phyloP scores from a whole-genome alignment of 1,284 basidiomycete species.

The Puccinia novopanici region DNA sequence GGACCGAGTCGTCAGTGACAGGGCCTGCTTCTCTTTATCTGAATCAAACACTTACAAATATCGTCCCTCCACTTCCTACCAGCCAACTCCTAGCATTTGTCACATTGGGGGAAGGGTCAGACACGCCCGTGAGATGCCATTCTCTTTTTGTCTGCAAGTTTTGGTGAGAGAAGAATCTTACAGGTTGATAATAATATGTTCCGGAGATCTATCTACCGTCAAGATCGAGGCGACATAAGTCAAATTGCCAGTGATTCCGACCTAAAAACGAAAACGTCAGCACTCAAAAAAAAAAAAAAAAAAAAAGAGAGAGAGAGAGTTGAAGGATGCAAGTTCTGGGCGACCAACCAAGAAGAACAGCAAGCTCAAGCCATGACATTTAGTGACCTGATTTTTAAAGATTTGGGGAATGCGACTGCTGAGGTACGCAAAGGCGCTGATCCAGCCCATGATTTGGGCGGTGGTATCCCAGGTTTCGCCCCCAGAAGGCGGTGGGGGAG shows the following conservation, averaged over 20 bases:
- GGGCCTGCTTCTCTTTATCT: no score
- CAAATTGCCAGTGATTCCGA: slow-evolving; percentile 47
- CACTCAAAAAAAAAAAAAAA: no score
- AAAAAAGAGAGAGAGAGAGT: no score
- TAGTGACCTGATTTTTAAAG: slow-evolving; percentile 58
- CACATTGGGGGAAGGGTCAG: no score
- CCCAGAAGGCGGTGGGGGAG: no score
- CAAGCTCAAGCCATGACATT: slow-evolving; percentile 58
- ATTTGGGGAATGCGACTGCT: slow-evolving; percentile 58
- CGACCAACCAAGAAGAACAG: slow-evolving; percentile 56
- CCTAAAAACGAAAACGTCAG: not conserved
- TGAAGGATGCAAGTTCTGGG: no score
- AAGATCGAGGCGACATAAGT: slow-evolving; percentile 46
- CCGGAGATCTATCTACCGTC: not conserved
- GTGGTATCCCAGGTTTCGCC: slow-evolving; percentile 31
- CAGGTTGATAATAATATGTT: slow-evolving; percentile 46
- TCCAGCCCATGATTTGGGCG: slow-evolving; percentile 46
- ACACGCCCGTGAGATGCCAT: no score
- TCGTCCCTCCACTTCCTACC: slow-evolving; percentile 37
- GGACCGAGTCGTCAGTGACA: no score
- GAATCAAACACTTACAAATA: slow-evolving; percentile 33
- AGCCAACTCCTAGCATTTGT: slow-evolving; percentile 49
- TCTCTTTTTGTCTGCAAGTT: not conserved
- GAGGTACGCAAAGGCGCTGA: slow-evolving; percentile 34
- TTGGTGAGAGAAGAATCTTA: not conserved